Evolutionary conservation across 345 rosid species (phyloP).

Genomic region (Melaleuca quinquenervia): DNA sequence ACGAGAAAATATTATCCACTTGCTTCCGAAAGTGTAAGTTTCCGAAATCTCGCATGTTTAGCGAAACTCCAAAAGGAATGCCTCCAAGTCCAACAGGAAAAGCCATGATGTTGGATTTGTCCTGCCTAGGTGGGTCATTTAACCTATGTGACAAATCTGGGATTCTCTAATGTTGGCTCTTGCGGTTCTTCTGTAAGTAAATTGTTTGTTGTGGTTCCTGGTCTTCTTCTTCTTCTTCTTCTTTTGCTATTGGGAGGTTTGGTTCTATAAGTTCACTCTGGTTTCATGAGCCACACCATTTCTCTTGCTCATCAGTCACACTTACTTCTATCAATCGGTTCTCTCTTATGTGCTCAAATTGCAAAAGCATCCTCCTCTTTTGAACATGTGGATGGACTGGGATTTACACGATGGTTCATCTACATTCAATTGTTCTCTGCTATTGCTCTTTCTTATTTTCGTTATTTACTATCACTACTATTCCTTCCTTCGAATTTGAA

Average conservation of each 20-base stretch:
- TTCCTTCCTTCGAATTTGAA: background rate
- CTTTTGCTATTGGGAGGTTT: background rate
- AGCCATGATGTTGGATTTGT: too few species aligned
- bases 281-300: background rate
- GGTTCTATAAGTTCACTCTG: background rate
- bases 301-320: background rate
- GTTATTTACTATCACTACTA: background rate
- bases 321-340: background rate
- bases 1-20: background rate
- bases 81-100: too few species aligned
- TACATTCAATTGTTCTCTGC: background rate
- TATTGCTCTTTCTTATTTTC: background rate
- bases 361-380: background rate
- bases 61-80: too few species aligned
- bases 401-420: background rate
- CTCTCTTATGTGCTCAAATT: background rate
- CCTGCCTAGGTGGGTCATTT: too few species aligned
- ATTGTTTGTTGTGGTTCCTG: background rate
- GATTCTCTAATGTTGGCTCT: too few species aligned
- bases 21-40: too few species aligned
- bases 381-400: background rate
- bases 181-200: too few species aligned
- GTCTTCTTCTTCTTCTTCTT: background rate
- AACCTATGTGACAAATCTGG: too few species aligned
- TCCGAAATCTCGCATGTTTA: too few species aligned